phyloP scores from a whole-genome alignment of 768 basidiomycete genomes.

The Suillus discolor region DNA sequence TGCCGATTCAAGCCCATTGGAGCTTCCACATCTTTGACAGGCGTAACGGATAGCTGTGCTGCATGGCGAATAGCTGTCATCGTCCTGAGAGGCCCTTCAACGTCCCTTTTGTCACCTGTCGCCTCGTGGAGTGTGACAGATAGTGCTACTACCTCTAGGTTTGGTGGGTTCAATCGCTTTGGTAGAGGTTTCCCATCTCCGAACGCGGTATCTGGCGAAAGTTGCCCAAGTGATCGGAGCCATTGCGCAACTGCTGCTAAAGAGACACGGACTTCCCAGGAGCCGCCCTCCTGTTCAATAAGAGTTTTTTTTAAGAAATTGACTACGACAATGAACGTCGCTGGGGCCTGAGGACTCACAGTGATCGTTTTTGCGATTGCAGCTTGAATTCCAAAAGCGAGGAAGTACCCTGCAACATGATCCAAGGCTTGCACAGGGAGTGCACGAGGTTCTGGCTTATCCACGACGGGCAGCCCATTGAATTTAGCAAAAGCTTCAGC shows the following conservation, averaged over 20 bases:
- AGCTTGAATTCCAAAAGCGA: slow-evolving; percentile 60
- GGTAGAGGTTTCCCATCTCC: slow-evolving; percentile 44
- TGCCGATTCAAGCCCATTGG: slow-evolving; percentile 36
- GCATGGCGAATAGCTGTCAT: slow-evolving; percentile 51
- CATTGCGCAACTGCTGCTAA: slow-evolving; percentile 58
- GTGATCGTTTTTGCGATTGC: slow-evolving; percentile 55
- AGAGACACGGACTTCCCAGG: slow-evolving; percentile 62
- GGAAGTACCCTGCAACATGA: slow-evolving; percentile 59
- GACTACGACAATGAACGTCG: not conserved
- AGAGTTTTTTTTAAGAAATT: not conserved
- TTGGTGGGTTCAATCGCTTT: slow-evolving; percentile 30
- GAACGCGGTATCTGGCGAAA: slow-evolving; percentile 44
- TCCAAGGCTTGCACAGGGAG: slow-evolving; percentile 64
- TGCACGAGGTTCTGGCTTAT: slow-evolving; percentile 27
- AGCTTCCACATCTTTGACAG: slow-evolving; percentile 41
- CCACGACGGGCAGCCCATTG: slow-evolving; percentile 12
- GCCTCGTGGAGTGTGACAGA: slow-evolving; percentile 32
- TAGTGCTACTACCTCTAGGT: slow-evolving; percentile 40
- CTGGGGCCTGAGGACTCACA: slow-evolving; percentile 30
- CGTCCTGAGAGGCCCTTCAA: slow-evolving; percentile 15
- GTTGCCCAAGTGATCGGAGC: slow-evolving; percentile 55
- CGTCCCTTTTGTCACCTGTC: slow-evolving; percentile 14
- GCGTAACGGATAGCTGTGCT: slow-evolving; percentile 44
- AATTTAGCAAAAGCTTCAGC: slow-evolving; percentile 46
- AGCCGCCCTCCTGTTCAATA: slow-evolving; percentile 55